These are phyloP conservation scores for Fomes fomentarius DNA, from an alignment of 1,284 basidiomycete species.

Conservation along the genomic window DNA sequence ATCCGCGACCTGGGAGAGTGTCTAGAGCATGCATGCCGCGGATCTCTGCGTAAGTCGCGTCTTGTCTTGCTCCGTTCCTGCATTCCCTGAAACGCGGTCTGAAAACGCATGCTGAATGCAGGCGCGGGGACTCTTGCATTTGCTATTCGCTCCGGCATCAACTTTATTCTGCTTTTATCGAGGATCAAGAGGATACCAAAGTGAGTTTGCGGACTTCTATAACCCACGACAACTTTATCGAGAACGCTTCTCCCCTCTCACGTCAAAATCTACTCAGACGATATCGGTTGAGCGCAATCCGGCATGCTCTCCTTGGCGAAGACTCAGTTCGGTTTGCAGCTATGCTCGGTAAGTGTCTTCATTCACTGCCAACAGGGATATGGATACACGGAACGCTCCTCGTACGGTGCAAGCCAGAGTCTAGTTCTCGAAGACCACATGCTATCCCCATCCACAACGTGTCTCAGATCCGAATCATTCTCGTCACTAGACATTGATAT, in stretches of 20 bases:
- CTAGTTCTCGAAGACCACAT: no score
- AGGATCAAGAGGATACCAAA: slow-evolving; percentile 65
- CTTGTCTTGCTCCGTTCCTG: neutral
- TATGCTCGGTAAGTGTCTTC: slow-evolving; percentile 71
- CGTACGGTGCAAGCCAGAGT: no score
- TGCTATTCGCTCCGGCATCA: slow-evolving; percentile 79
- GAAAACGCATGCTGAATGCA: no score
- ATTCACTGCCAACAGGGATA: no score
- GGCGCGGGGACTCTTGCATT: slow-evolving; percentile 82
- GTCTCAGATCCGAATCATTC: no score
- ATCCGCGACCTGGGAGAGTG: slow-evolving; percentile 72
- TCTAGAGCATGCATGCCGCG: slow-evolving; percentile 72
- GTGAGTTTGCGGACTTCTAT: slow-evolving; percentile 39
- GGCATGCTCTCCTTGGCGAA: slow-evolving; percentile 77
- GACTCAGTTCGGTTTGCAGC: slow-evolving; percentile 84
- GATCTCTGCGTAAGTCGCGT: slow-evolving; percentile 73
- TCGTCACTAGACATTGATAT: no score
- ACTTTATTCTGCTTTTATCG: slow-evolving; percentile 76
- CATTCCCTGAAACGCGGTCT: neutral
- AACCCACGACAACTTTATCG: neutral
- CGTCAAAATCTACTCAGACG: slow-evolving; percentile 1
- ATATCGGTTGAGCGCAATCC: slow-evolving; percentile 59
- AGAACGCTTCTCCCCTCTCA: neutral
- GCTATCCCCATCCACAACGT: no score
- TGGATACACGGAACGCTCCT: no score